Conservation (phyloP, 2,329 filamentous ascomycete species). For the Venturia effusa region DNA sequence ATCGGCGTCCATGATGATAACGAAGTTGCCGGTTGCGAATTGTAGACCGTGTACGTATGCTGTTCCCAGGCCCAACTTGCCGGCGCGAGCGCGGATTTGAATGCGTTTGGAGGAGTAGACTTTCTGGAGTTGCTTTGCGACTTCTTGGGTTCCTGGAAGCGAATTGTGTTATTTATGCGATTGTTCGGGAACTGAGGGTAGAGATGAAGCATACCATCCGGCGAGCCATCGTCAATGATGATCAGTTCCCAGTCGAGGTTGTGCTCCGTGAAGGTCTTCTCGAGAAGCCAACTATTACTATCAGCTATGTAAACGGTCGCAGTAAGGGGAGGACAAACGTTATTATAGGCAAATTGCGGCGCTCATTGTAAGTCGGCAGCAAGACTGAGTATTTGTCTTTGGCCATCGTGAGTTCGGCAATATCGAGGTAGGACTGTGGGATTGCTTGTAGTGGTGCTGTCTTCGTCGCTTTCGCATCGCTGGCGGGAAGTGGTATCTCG, state of each 20-base stretch:
- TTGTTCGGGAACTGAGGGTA: background rate
- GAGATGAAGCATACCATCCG: constrained; percentile 50
- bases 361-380: constrained; percentile 97
- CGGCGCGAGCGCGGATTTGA: constrained; percentile 73
- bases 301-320: constrained; percentile 51
- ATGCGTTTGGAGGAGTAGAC: constrained; percentile 69
- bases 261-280: constrained; percentile 47
- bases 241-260: constrained; percentile 95
- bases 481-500: background rate
- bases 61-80: constrained; percentile 94
- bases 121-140: constrained; percentile 82
- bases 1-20: constrained; percentile 99
- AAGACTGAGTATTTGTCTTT: constrained; percentile 91
- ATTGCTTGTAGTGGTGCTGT: background rate
- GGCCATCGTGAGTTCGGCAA: constrained; percentile 21
- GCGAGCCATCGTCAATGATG: constrained; percentile 95
- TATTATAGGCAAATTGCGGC: constrained; percentile 91
- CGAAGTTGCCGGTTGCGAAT: constrained; percentile 82
- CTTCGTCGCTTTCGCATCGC: background rate
- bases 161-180: background rate
- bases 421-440: constrained; percentile 13
- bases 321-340: constrained; percentile 78
- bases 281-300: background rate
- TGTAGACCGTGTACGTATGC: constrained; percentile 91
- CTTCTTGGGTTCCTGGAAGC: constrained; percentile 53